These are phyloP conservation scores for Cephaloascus fragrans DNA, from an alignment of 805 yeast genomes.

Conservation along the genomic window DNA sequence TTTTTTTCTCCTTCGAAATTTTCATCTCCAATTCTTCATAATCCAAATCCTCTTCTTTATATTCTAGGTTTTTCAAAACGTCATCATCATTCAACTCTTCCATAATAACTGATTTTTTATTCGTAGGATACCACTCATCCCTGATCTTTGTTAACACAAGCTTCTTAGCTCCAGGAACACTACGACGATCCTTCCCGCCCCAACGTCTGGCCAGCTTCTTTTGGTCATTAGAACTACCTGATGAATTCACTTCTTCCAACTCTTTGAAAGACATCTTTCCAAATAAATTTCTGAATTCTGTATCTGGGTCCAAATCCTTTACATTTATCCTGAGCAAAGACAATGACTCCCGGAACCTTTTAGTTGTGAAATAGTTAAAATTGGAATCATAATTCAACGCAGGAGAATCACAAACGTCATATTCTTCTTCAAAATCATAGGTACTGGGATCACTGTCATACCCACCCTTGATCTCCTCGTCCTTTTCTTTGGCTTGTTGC, in stretches of 20 bases:
- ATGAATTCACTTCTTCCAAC: constrained; percentile 64
- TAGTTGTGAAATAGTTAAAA: constrained; percentile 33
- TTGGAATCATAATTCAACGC: constrained; percentile 32
- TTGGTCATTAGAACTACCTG: constrained; percentile 55
- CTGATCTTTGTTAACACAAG: constrained; percentile 60
- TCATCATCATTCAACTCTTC: constrained; percentile 36
- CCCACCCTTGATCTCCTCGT: constrained; percentile 9
- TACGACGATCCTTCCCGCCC: constrained; percentile 71
- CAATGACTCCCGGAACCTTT: constrained; percentile 27
- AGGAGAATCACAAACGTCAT: constrained; percentile 19
- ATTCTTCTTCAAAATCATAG: constrained; percentile 12
- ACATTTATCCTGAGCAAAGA: constrained; percentile 33
- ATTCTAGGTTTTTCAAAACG: constrained; percentile 18
- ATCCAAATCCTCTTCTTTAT: constrained; percentile 23
- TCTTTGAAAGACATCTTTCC: constrained; percentile 63
- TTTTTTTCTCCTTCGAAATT: constrained; percentile 17
- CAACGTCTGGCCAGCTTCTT: constrained; percentile 62
- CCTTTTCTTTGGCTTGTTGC: constrained; percentile 25
- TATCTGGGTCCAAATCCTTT: constrained; percentile 63
- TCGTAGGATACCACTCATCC: constrained; percentile 74
- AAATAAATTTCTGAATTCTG: constrained; percentile 59
- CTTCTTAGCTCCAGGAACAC: constrained; percentile 71
- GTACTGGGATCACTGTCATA: constrained; percentile 7
- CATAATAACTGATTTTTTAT: constrained; percentile 51
- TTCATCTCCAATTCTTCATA: constrained; percentile 17